These are phyloP conservation scores for Puccinia hordei DNA, from an alignment of 1,284 basidiomycete species.

Conservation along the genomic window DNA sequence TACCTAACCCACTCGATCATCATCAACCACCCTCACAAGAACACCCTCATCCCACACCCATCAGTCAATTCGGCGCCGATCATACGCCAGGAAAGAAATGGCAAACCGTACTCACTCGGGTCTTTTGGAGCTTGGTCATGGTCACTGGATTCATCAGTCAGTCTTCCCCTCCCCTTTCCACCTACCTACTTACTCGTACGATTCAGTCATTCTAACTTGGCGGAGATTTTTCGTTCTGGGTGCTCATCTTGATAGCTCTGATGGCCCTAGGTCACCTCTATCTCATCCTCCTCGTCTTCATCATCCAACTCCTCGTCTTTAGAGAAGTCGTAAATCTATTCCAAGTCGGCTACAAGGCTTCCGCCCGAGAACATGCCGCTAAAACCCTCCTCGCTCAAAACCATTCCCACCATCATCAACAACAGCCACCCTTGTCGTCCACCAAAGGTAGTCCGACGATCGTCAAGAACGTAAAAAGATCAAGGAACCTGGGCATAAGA, in stretches of 20 bases:
- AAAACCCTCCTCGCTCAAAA: conserved; percentile 52
- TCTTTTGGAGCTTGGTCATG: conserved; percentile 95
- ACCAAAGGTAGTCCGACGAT: neutral
- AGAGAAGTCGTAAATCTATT: conserved; percentile 94
- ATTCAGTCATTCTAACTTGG: no score
- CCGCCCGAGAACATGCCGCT: conserved; percentile 60
- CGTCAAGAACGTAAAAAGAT: conserved; percentile 61
- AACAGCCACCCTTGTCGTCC: no score
- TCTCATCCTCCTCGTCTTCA: conserved; percentile 78
- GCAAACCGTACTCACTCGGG: conserved; percentile 78
- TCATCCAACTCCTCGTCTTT: conserved; percentile 90
- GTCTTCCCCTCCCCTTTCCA: no score
- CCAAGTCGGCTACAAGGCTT: conserved; percentile 65
- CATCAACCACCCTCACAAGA: neutral
- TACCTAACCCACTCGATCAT: no score
- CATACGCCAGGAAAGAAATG: conserved; percentile 70
- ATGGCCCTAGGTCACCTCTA: conserved; percentile 54
- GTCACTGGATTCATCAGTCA: conserved; percentile 87
- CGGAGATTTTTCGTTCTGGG: no score
- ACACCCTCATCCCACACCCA: neutral
- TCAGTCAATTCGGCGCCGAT: conserved; percentile 44
- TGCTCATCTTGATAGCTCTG: no score
- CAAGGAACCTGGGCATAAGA: conserved; percentile 84
- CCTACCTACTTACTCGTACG: no score
- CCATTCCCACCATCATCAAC: conserved; percentile 30